Base-by-base conservation (phyloP, 2,329 filamentous ascomycete genomes). In the Penicillium sp. region DNA sequence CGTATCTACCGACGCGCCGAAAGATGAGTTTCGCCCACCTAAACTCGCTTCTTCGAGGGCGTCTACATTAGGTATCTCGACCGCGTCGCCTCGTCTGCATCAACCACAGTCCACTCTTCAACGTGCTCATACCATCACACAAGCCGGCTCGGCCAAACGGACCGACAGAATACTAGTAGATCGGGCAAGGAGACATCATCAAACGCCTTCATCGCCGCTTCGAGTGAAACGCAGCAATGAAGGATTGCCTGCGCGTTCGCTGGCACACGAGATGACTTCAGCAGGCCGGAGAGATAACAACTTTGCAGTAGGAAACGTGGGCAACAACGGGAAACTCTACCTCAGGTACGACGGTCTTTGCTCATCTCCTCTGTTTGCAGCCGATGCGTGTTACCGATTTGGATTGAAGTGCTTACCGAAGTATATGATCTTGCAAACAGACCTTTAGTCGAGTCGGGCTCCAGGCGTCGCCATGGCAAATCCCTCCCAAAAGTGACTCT, bases 301-400 rank as follows among this genome's bases (percentile, higher is more conserved):
- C 66, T 92, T 93, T 69, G 86, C 88, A 2, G 89, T 93, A 55
- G 85, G 87, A 51, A 92, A 91, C 71, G 89, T 93, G 59, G 89
- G 89, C 23, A 89, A 91, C 68, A 91, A 91, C 73, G 89, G 89
- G 40, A 85, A 86, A 68, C 90, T 93, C 71, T 93, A 91, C 72
- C 71, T 93, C 63, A 89, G 88, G 88, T 92, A 84, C 20, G 43
- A 53, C 6, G n/a, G 23, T 18, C 68, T 82, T 66, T 59, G 60
- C 56, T 54, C 61, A 4, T 28, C 52, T 26, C 7, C 54, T 47
- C 55, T 59, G 55, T 43, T 46, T 33, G 18, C 38, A 21, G 16
- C 21, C 20, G 40, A 33, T 12, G 18, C 40, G 16, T 11, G 21
- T 6, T 18, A 33, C n/a, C 42, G 35, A 28, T 28, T 8, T 47